Evolutionary conservation across 768 basidiomycete genomes (phyloP), one percentile per base, ranked within the genome.

Genomic region (Tulasnella sp.): DNA sequence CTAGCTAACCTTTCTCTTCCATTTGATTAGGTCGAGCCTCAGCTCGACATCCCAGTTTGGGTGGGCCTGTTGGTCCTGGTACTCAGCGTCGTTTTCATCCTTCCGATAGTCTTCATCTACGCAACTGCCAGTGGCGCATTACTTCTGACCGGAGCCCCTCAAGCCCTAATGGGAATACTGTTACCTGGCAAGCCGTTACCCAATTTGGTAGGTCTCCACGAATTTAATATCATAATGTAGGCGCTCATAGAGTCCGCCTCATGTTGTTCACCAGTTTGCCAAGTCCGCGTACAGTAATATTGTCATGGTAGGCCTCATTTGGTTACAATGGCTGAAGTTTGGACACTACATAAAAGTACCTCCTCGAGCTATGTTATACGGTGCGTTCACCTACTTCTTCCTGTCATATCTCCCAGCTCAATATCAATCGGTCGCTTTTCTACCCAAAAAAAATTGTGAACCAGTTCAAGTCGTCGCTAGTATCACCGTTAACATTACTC

Each of bases 121-220:
- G 52, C 52, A 12, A 59, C 52, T 4, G 52, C 52, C 52, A 29
- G 52, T 16, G 14, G 52, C 11, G 14, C 32, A 12, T 22, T 81
- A 35, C 19, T 78, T 65, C 14, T 59, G 26, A 59, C 19, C 22
- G 52, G 22, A 22, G 16, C 32, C n/a, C 22, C 52, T 14, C 6
- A 59, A 22, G 52, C 52, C 12, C 22, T 32, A 32, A 12, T 29
- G 32, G 52, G 52, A 2, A 32, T 32, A 26, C 1, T 59, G 11
- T 29, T 59, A 3, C 52, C 52, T 6, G 52, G 52, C 22, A 59
- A 29, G 26, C 19, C 26, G 22, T 59, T 59, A 29, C 52, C 52
- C 11, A 59, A 59, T 32, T 12, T 59, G 52, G 52, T 82, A 22
- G 22, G 52, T 59, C 3, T 26, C 4, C 41, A 70, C 81, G 77